These are phyloP conservation scores for Cenchrus americanus DNA, from an alignment of 176 grass and related monocot species.

Conservation along the genomic window DNA sequence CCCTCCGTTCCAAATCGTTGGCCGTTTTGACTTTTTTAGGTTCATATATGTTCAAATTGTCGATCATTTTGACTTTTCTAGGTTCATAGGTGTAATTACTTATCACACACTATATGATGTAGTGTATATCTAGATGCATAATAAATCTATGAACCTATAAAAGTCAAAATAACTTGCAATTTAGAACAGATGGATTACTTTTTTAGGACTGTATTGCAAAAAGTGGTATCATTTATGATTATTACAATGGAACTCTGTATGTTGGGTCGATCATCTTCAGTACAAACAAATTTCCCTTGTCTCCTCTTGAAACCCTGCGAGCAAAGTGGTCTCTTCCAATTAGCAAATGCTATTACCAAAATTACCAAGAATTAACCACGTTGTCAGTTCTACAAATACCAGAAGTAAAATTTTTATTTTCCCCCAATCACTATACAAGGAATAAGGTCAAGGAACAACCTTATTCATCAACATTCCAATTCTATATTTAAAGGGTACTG, in stretches of 20 bases:
- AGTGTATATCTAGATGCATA: too few species aligned
- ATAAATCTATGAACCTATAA: too few species aligned
- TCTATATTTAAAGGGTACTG: not conserved
- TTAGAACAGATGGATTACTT: not conserved
- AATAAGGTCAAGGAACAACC: not conserved
- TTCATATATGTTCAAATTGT: too few species aligned
- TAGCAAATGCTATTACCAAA: constrained; percentile 6
- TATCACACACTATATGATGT: too few species aligned
- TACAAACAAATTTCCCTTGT: constrained; percentile 92
- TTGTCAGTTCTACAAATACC: constrained; percentile 24
- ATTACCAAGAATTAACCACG: not conserved
- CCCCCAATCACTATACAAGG: constrained; percentile 1
- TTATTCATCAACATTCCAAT: too few species aligned
- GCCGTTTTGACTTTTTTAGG: too few species aligned
- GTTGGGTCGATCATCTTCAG: constrained; percentile 88
- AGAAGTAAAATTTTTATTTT: too few species aligned
- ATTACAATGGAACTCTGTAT: constrained; percentile 80
- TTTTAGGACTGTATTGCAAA: not conserved
- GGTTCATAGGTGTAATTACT: too few species aligned
- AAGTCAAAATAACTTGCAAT: too few species aligned
- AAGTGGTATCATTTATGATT: constrained; percentile 4
- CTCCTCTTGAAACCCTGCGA: constrained; percentile 83
- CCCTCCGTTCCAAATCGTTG: too few species aligned
- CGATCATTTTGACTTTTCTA: too few species aligned
- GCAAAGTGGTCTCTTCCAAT: constrained; percentile 23